Evolutionary conservation across 2,329 filamentous ascomycete genomes (phyloP).

Genomic region (Monilinia aucupariae): DNA sequence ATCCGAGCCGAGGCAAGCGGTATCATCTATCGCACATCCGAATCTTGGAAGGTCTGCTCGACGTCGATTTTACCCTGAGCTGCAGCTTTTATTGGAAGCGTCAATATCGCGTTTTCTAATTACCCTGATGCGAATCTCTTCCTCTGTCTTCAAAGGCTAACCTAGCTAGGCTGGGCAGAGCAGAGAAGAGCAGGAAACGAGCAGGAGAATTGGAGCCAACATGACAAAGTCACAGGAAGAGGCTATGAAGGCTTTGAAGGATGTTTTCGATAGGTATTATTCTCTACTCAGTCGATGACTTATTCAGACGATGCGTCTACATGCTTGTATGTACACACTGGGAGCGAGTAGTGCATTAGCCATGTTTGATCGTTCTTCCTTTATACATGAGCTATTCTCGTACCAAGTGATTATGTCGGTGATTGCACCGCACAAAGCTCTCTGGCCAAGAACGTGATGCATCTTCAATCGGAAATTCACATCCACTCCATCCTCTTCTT

Average conservation of each 20-base stretch:
- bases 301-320: neutral
- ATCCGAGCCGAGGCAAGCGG: neutral
- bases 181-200: too few species aligned
- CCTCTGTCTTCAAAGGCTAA: too few species aligned
- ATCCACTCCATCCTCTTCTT: neutral
- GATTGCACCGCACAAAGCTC: neutral
- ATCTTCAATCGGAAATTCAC: neutral
- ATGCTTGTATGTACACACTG: neutral
- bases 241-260: conserved; percentile 29
- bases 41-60: too few species aligned
- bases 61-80: neutral
- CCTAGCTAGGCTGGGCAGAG: too few species aligned
- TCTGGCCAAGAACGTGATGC: neutral
- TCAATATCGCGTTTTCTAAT: neutral
- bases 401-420: neutral
- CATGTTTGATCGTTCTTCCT: neutral
- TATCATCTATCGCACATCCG: too few species aligned
- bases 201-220: conserved; percentile 9
- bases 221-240: conserved; percentile 19
- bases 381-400: neutral
- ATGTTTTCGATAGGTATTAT: conserved; percentile 30
- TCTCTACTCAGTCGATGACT: neutral
- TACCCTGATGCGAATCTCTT: neutral
- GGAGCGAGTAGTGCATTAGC: neutral
- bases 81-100: neutral